Percentiles rank a stretch among this genome's conserved stretches.
These are phyloP conservation scores for Mortierella sp. DNA, from an alignment of 371 early-diverging fungal genomes.

Conservation along the genomic window DNA sequence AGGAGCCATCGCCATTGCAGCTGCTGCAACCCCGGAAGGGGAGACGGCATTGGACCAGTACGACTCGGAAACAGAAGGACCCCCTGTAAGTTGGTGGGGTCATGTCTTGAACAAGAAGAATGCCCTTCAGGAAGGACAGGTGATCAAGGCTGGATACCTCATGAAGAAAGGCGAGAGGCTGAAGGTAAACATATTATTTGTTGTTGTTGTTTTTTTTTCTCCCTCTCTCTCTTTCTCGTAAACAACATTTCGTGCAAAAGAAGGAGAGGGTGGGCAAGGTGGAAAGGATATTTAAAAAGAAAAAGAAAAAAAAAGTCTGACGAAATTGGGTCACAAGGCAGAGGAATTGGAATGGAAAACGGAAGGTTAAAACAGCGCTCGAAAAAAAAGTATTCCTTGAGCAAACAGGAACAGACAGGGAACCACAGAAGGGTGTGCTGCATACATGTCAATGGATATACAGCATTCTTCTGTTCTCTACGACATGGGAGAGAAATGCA, in stretches of 20 bases:
- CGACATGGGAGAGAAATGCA: too few species aligned
- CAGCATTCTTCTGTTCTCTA: too few species aligned
- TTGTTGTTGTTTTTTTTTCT: too few species aligned
- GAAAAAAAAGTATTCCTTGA: too few species aligned
- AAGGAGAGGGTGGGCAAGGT: not conserved
- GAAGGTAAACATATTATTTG: constrained; percentile 40
- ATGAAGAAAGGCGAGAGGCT: constrained; percentile 78
- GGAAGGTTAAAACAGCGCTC: too few species aligned
- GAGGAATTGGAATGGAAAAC: constrained; percentile 1
- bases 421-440: too few species aligned
- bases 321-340: not conserved
- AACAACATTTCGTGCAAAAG: too few species aligned
- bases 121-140: constrained; percentile 71
- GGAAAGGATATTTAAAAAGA: not conserved
- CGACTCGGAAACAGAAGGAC: constrained; percentile 59
- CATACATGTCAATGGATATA: too few species aligned
- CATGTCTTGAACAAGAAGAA: constrained; percentile 49
- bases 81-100: constrained; percentile 50
- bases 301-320: not conserved
- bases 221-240: too few species aligned
- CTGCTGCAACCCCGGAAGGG: too few species aligned
- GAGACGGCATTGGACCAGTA: constrained; percentile 43
- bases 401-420: too few species aligned
- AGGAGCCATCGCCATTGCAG: constrained; percentile 18
- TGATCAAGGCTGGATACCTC: constrained; percentile 74